Evolutionary conservation across 2,329 filamentous ascomycete genomes (phyloP).

Genomic region (Fusarium longipes): DNA sequence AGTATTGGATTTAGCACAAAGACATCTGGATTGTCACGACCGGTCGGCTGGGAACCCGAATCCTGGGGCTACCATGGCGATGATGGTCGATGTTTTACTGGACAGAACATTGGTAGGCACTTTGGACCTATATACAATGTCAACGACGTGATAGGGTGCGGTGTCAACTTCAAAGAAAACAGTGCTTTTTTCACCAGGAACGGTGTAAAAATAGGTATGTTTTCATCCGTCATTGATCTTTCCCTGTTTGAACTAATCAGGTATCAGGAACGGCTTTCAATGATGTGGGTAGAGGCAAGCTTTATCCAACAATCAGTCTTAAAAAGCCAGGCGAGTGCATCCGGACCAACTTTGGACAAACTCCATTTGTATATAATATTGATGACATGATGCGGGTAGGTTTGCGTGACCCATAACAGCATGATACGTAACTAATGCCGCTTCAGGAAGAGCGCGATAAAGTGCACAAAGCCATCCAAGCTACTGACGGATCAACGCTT

Average conservation of each 20-base stretch:
- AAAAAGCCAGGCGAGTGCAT: conserved; percentile 73
- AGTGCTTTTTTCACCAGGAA: conserved; percentile 78
- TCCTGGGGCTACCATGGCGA: conserved; percentile 78
- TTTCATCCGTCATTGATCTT: neutral
- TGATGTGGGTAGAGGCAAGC: conserved; percentile 69
- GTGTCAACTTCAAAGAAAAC: conserved; percentile 72
- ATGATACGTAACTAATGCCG: conserved; percentile 24
- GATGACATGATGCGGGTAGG: conserved; percentile 83
- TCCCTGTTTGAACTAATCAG: conserved; percentile 42
- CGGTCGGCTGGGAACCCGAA: conserved; percentile 74
- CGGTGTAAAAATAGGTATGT: conserved; percentile 65
- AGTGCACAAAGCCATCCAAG: conserved; percentile 70
- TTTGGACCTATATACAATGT: conserved; percentile 68
- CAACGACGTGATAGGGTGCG: conserved; percentile 71
- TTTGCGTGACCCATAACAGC: conserved; percentile 4
- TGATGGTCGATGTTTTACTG: conserved; percentile 71
- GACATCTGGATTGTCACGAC: conserved; percentile 63
- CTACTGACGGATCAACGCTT: conserved; percentile 68
- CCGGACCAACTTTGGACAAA: conserved; percentile 74
- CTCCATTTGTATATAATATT: conserved; percentile 90
- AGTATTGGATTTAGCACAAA: conserved; percentile 71
- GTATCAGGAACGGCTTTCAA: conserved; percentile 72
- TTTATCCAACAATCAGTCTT: conserved; percentile 76
- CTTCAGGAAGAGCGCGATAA: conserved; percentile 68
- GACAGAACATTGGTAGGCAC: conserved; percentile 65